Percentiles rank a stretch among this genome's conserved stretches.
These are phyloP conservation scores for Clitoria ternatea DNA, from an alignment of 306 rosid genomes.

Conservation along the genomic window DNA sequence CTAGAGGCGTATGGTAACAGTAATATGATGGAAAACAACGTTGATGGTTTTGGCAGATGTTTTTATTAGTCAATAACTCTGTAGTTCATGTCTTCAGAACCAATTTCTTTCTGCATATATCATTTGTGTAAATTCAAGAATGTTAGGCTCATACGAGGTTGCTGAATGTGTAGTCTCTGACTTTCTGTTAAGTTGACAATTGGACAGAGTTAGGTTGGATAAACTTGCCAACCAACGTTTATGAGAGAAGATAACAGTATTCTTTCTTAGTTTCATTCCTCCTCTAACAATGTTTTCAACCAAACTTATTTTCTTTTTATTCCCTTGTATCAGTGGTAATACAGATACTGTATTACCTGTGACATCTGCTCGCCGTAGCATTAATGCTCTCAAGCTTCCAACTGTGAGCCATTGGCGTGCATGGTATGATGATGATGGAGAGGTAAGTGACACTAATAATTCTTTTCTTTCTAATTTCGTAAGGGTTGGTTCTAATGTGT, in stretches of 20 bases:
- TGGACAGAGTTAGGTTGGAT: background rate
- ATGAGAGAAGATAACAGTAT: slow-evolving; percentile 9
- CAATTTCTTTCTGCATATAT: background rate
- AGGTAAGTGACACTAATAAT: slow-evolving; percentile 35
- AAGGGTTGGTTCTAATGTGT: background rate
- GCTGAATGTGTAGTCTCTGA: background rate
- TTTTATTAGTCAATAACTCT: background rate
- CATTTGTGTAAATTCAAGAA: background rate
- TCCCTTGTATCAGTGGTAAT: slow-evolving; percentile 64
- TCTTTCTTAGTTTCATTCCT: background rate
- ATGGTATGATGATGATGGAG: slow-evolving; percentile 74
- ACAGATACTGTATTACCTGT: slow-evolving; percentile 69
- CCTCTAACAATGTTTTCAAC: background rate
- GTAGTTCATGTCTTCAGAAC: background rate
- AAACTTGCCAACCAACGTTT: too few species aligned
- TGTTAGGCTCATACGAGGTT: background rate
- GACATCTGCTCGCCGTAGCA: slow-evolving; percentile 77
- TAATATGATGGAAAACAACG: background rate
- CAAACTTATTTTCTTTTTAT: slow-evolving; percentile 9
- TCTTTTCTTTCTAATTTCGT: background rate
- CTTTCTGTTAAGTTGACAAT: background rate
- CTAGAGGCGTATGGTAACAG: background rate
- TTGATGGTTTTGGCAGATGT: background rate
- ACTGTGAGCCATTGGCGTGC: slow-evolving; percentile 62
- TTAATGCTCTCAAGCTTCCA: slow-evolving; percentile 69